A percentile compares a stretch with the other conserved stretches of the same genome.
Conservation (phyloP, 2,329 filamentous ascomycete species). For the Botrytis squamosa region DNA sequence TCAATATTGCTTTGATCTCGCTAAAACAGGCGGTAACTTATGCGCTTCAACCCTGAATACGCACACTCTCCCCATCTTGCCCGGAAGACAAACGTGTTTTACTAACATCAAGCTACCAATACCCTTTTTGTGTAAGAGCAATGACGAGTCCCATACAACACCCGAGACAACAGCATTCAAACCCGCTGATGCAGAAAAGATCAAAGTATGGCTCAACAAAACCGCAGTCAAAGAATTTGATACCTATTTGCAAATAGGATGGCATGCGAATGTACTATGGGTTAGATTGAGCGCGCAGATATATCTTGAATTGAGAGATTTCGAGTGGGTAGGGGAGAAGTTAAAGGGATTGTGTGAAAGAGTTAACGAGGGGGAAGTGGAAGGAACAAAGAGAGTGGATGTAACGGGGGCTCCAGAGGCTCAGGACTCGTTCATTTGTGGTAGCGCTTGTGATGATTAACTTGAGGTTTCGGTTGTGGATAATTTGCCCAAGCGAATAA, state of each 20-base stretch:
- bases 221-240: conserved; percentile 52
- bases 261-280: conserved; percentile 62
- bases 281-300: conserved; percentile 75
- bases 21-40: conserved; percentile 58
- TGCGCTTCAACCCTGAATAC: conserved; percentile 67
- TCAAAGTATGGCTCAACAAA: conserved; percentile 48
- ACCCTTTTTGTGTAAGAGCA: conserved; percentile 41
- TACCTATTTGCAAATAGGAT: conserved; percentile 64
- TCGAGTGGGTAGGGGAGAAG: conserved; percentile 60
- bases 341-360: conserved; percentile 49
- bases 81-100: conserved; percentile 66
- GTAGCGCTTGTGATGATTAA: background rate
- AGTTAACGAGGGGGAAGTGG: conserved; percentile 41
- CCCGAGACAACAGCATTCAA: conserved; percentile 35
- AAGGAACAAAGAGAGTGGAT: background rate
- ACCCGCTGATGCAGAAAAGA: conserved; percentile 53
- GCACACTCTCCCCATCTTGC: conserved; percentile 66
- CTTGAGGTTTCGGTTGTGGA: background rate
- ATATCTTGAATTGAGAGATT: conserved; percentile 76
- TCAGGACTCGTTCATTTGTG: background rate
- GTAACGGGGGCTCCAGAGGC: background rate
- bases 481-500: accelerated
- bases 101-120: conserved; percentile 69
- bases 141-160: conserved; percentile 28
- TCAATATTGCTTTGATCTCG: conserved; percentile 61